These are phyloP conservation scores for Sicyos edulis DNA, from an alignment of 306 rosid species.

Conservation along the genomic window DNA sequence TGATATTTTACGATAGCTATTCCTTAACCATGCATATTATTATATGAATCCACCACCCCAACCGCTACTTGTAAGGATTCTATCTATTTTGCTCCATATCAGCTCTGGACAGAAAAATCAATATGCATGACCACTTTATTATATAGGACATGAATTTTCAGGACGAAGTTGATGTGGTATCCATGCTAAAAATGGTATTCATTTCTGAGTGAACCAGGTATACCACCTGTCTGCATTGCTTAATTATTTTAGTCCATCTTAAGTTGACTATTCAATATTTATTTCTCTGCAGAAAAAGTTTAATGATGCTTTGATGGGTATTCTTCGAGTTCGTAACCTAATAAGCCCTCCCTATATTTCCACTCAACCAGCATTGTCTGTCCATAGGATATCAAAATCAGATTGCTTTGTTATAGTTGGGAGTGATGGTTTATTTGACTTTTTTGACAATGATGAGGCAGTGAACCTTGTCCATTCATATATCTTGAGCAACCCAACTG, in stretches of 20 bases:
- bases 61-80: constrained; percentile 5
- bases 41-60: constrained; percentile 8
- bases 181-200: constrained; percentile 14
- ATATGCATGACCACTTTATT: constrained; percentile 11
- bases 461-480: constrained; percentile 67
- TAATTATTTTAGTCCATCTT: constrained; percentile 11
- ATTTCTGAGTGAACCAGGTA: constrained; percentile 10
- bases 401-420: constrained; percentile 76
- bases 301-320: constrained; percentile 97
- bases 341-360: constrained; percentile 88
- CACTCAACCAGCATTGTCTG: constrained; percentile 65
- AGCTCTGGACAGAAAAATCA: constrained; percentile 7
- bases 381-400: constrained; percentile 59
- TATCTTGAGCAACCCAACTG: constrained; percentile 60
- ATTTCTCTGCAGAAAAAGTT: constrained; percentile 53
- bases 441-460: constrained; percentile 82
- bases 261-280: constrained; percentile 18
- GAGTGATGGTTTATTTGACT: constrained; percentile 96
- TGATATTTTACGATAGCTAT: constrained; percentile 9
- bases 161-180: constrained; percentile 17
- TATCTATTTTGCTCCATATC: constrained; percentile 8
- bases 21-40: not conserved
- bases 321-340: constrained; percentile 84
- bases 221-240: constrained; percentile 12
- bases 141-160: constrained; percentile 17